Conservation (phyloP, 192 early-diverging fungal species). For the Physocladia obscura region DNA sequence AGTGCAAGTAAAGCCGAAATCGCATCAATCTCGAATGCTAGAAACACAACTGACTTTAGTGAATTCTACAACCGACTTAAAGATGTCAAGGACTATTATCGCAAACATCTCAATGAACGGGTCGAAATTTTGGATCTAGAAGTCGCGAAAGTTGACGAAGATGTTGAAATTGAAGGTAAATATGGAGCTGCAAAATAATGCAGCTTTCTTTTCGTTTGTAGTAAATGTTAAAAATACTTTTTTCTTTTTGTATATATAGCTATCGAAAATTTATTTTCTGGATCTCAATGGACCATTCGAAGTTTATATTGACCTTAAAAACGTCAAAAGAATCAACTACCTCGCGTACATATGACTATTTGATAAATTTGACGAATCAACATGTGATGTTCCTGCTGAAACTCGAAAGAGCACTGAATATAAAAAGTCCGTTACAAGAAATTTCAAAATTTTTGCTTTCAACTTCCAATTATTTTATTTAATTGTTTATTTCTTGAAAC, state of each 20-base stretch:
- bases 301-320: slow-evolving; percentile 81
- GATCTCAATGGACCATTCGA: slow-evolving; percentile 81
- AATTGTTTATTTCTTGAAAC: background rate
- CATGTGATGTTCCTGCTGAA: slow-evolving; percentile 44
- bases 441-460: background rate
- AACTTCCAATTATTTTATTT: too few relatives aligned
- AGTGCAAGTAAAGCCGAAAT: slow-evolving; percentile 71
- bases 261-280: slow-evolving; percentile 76
- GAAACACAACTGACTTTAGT: slow-evolving; percentile 57
- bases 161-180: slow-evolving; percentile 23
- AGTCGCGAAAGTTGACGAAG: slow-evolving; percentile 23
- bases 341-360: slow-evolving; percentile 68
- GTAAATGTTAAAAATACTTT: slow-evolving; percentile 80
- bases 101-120: slow-evolving; percentile 70
- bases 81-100: slow-evolving; percentile 77
- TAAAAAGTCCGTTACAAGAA: slow-evolving; percentile 38
- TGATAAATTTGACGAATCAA: slow-evolving; percentile 51
- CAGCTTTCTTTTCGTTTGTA: background rate
- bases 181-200: background rate
- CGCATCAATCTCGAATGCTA: slow-evolving; percentile 62
- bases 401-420: slow-evolving; percentile 63
- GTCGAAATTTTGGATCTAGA: slow-evolving; percentile 77
- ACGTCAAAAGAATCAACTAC: slow-evolving; percentile 54
- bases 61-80: slow-evolving; percentile 86
- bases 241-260: too few relatives aligned